Evolutionary conservation across 1,284 basidiomycete genomes (phyloP).

Genomic region (Cutaneotrichosporon cavernicola): DNA sequence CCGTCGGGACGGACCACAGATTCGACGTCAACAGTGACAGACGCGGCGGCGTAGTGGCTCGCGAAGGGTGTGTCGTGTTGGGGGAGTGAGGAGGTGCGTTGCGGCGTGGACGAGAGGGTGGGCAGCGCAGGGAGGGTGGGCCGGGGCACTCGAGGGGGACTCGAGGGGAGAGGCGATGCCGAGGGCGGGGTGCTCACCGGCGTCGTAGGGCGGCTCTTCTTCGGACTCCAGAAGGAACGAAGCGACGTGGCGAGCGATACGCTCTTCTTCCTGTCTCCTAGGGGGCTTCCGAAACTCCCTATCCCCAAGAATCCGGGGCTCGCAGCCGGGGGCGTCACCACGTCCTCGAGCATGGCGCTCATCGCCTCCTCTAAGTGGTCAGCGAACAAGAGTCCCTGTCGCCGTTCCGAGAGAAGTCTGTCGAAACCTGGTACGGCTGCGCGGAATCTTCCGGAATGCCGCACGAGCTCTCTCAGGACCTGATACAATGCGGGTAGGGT

Average conservation of each 20-base stretch:
- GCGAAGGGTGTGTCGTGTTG: constrained; percentile 55
- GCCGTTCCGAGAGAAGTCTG: constrained; percentile 74
- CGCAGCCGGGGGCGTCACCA: background rate
- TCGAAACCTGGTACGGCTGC: constrained; percentile 67
- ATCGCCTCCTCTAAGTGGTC: constrained; percentile 91
- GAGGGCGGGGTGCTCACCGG: background rate
- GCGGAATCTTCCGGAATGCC: constrained; percentile 52
- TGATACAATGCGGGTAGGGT: constrained; percentile 68
- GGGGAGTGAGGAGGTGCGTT: background rate
- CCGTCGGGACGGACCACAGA: constrained; percentile 58
- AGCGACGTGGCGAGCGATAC: constrained; percentile 56
- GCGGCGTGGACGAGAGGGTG: background rate
- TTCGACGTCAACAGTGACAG: constrained; percentile 60
- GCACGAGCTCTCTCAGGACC: constrained; percentile 71
- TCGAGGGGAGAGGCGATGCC: background rate
- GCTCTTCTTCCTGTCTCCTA: constrained; percentile 18
- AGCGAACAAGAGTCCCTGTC: constrained; percentile 84
- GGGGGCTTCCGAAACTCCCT: background rate
- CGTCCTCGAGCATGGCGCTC: constrained; percentile 61
- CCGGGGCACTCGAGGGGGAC: background rate
- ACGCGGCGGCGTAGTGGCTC: constrained; percentile 76
- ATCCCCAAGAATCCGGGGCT: background rate
- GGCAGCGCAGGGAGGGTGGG: background rate
- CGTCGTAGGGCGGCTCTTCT: constrained; percentile 1
- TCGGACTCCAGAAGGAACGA: constrained; percentile 60